Base-by-base conservation (phyloP, 345 rosid genomes). In the Cardamine chenopodiifolia region DNA sequence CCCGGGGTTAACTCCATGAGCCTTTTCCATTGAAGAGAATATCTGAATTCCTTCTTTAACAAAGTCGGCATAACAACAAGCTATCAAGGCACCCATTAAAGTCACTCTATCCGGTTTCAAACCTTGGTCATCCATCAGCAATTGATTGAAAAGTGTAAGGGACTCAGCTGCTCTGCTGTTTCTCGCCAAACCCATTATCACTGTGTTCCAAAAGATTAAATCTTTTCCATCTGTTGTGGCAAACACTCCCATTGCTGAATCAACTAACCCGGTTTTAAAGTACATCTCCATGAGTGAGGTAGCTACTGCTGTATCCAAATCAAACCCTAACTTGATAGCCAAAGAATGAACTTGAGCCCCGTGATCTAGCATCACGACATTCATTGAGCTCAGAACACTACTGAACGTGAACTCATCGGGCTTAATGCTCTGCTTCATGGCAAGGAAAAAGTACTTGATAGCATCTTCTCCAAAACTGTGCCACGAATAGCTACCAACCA, bases 251-350 rank as follows among this genome's bases (percentile, higher is more conserved):
- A 77, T 73, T 18, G 91, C 85, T 66, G 77, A 62, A 70, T 81
- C 83, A 68, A 87, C 72, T 26, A 73, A 74, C 26, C 96, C 94
- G 47, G 72, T 49, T 75, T 83, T 85, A 48, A 65, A 31, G 75
- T 90, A 92, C 89, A 86, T 92, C 62, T 88, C 82, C 56, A 83
- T 80, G 20, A 92, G 84, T 37, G 96, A 82, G 78, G 83, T 85
- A 50, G 85, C 85, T 66, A 88, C 90, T 74, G 85, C 56, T 23
- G 65, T 68, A 53, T 90, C 90, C 2, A 48, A 73, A 62, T 74
- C 82, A 25, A 85, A 81, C 65, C 96, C 96, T 32, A 69, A 77
- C 80, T 90, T 90, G 71, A 84, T 53, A 23, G 71, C 86, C 74
- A 87, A 68, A 55, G 90, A 84, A 80, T 92, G 98, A 64, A 90